Evolutionary conservation across 1,139 yeast genomes (phyloP).

Genomic region (Geotrichum reessii): DNA sequence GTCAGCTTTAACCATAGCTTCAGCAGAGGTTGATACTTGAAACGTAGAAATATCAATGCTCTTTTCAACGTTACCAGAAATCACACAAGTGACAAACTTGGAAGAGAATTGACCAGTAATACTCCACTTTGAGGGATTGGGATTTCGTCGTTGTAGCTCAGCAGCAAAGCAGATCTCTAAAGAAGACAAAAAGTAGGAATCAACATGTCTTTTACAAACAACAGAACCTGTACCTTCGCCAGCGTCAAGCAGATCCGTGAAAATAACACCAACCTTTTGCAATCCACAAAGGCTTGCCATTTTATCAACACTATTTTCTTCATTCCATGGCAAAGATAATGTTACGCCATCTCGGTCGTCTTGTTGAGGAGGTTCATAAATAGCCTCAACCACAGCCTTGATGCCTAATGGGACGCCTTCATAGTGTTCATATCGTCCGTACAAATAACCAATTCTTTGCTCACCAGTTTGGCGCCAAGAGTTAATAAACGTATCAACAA

Average conservation of each 20-base stretch:
- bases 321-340: constrained; percentile 55
- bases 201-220: constrained; percentile 85
- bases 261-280: constrained; percentile 71
- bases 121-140: constrained; percentile 64
- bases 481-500: constrained; percentile 78
- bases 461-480: constrained; percentile 85
- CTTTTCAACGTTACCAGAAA: constrained; percentile 78
- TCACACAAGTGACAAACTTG: constrained; percentile 86
- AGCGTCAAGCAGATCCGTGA: constrained; percentile 84
- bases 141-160: constrained; percentile 58
- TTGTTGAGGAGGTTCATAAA: constrained; percentile 86
- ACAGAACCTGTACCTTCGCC: constrained; percentile 86
- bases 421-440: constrained; percentile 74
- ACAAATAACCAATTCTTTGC: constrained; percentile 80
- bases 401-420: constrained; percentile 87
- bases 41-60: constrained; percentile 89
- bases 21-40: constrained; percentile 85
- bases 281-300: constrained; percentile 62
- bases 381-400: constrained; percentile 88
- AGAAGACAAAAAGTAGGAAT: constrained; percentile 81
- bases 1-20: constrained; percentile 81
- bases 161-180: constrained; percentile 86
- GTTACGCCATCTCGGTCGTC: constrained; percentile 84
- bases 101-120: constrained; percentile 70
- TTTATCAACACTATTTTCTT: constrained; percentile 42